Evolutionary conservation across 1,284 basidiomycete genomes (phyloP).

Genomic region (Blastosporella zonata): DNA sequence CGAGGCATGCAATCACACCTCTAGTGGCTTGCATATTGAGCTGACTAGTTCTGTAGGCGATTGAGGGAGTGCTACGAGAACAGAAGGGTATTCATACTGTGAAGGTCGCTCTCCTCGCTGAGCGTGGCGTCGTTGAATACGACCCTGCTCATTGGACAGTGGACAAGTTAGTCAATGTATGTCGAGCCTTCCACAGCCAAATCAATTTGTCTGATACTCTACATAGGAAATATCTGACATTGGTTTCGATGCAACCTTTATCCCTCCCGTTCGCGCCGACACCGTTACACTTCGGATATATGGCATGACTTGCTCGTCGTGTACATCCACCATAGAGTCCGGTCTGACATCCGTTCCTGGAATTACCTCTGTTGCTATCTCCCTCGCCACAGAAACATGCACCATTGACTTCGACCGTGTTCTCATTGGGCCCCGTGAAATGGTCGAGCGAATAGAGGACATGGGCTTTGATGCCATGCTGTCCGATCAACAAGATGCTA

Average conservation of each 20-base stretch:
- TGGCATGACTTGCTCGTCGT: constrained; percentile 90
- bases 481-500: constrained; percentile 78
- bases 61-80: constrained; percentile 84
- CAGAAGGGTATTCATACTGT: constrained; percentile 86
- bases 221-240: constrained; percentile 85
- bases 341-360: constrained; percentile 74
- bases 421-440: constrained; percentile 75
- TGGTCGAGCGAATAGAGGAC: constrained; percentile 85
- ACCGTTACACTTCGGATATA: constrained; percentile 75
- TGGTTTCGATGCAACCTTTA: constrained; percentile 84
- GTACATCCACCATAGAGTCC: constrained; percentile 76
- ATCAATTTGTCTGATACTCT: constrained; percentile 5
- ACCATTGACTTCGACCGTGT: constrained; percentile 76
- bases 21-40: constrained; percentile 7
- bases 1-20: constrained; percentile 54
- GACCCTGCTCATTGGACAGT: constrained; percentile 80
- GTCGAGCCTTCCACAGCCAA: neutral
- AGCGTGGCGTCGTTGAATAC: constrained; percentile 89
- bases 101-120: constrained; percentile 92
- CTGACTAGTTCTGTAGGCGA: constrained; percentile 55
- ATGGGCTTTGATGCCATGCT: constrained; percentile 90
- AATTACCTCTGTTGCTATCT: constrained; percentile 69
- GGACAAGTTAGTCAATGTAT: constrained; percentile 77
- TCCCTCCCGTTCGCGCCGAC: constrained; percentile 63
- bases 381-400: constrained; percentile 71